Evolutionary conservation across 2,329 filamentous ascomycete species (phyloP).

Genomic region (Paecilomyces sp.): DNA sequence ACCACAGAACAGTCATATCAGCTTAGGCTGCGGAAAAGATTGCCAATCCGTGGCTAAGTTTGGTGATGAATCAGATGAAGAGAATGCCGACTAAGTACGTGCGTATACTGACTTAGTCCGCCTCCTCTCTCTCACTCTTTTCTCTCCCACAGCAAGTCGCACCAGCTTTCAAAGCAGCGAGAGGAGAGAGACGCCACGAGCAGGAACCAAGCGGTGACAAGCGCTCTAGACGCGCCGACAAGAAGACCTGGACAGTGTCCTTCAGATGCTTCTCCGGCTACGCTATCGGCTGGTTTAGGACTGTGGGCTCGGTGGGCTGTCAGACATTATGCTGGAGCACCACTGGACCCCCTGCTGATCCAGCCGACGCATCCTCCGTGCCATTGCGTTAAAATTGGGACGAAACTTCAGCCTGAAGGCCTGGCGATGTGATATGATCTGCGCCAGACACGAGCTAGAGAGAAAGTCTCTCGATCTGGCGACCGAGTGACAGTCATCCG

Average conservation of each 20-base stretch:
- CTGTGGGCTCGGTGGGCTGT: neutral
- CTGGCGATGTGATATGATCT: neutral
- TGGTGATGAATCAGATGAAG: neutral
- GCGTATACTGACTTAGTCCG: no score
- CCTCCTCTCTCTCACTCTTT: neutral
- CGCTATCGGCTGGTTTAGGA: slow-evolving; percentile 2
- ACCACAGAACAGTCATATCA: neutral
- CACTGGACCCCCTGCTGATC: neutral
- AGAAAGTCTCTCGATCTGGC: neutral
- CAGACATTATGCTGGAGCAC: neutral
- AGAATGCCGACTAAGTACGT: neutral
- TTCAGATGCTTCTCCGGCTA: slow-evolving; percentile 1
- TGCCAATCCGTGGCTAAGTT: neutral
- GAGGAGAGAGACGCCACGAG: slow-evolving; percentile 7
- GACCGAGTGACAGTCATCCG: neutral
- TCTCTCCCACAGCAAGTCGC: slow-evolving; percentile 7
- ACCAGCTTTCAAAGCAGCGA: slow-evolving; percentile 7
- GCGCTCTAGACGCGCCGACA: slow-evolving; percentile 25
- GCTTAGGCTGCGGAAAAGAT: slow-evolving; percentile 3
- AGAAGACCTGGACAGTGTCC: slow-evolving; percentile 5
- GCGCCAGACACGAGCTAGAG: neutral
- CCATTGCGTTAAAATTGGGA: neutral
- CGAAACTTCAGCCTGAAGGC: neutral
- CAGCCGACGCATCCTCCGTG: neutral
- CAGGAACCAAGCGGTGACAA: slow-evolving; percentile 16